Percentiles rank a stretch among this genome's conserved stretches.
These are phyloP conservation scores for Ceratocystis alfenasii DNA, from an alignment of 2,329 filamentous ascomycete species.

Conservation along the genomic window DNA sequence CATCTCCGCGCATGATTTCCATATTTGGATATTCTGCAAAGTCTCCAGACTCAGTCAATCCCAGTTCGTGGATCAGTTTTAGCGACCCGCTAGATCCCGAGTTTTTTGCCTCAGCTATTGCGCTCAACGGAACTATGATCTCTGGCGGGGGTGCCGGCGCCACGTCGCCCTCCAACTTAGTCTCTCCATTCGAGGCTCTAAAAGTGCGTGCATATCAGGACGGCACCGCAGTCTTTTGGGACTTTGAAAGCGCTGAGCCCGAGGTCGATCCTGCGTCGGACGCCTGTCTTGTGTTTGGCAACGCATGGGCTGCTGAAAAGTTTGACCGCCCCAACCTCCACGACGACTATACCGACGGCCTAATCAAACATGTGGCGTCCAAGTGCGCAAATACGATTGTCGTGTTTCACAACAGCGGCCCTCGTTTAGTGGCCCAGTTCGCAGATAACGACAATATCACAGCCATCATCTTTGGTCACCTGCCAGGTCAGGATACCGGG, in stretches of 20 bases:
- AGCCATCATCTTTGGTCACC: conserved; percentile 50
- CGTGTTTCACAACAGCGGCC: conserved; percentile 52
- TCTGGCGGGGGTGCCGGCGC: conserved; percentile 39
- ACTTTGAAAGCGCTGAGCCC: conserved; percentile 40
- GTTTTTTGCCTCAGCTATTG: conserved; percentile 33
- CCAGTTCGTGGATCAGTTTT: conserved; percentile 30
- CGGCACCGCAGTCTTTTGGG: conserved; percentile 46
- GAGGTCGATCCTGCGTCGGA: conserved; percentile 41
- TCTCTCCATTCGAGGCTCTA: conserved; percentile 45
- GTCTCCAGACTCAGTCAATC: conserved; percentile 34
- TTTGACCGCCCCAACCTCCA: conserved; percentile 49
- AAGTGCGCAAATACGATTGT: conserved; percentile 52
- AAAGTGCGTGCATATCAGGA: conserved; percentile 42
- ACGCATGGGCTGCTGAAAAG: conserved; percentile 61
- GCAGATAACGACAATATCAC: conserved; percentile 53
- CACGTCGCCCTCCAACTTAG: conserved; percentile 36
- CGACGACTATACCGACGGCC: conserved; percentile 52
- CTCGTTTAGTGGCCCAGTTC: conserved; percentile 48
- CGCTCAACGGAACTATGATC: conserved; percentile 24
- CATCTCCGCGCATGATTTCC: conserved; percentile 39
- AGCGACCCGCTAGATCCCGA: conserved; percentile 26
- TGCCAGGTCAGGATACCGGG: conserved; percentile 53
- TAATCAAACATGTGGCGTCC: conserved; percentile 46
- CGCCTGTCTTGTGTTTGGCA: conserved; percentile 57
- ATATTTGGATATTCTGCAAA: conserved; percentile 51